A percentile compares a stretch with the other conserved stretches of the same genome.
Evolutionary conservation across 192 early-diverging fungal genomes (phyloP).

Genomic region (Rhizophagus prolifer): DNA sequence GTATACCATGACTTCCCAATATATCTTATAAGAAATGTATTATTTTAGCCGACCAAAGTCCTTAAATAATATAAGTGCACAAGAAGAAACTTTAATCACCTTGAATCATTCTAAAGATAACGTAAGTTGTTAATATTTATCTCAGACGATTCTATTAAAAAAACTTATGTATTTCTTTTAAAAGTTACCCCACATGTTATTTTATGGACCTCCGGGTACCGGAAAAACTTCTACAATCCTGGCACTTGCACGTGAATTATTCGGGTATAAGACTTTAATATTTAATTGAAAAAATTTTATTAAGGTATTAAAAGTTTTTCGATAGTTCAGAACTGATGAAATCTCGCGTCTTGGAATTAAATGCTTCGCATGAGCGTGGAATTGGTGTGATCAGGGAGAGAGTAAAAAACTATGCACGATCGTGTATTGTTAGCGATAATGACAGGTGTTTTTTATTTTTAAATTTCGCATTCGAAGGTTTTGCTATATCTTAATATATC

Average conservation of each 20-base stretch:
- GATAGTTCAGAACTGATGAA: constrained; percentile 76
- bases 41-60: constrained; percentile 71
- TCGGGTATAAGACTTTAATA: no score
- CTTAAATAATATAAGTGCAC: constrained; percentile 84
- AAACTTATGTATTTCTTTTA: background rate
- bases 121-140: background rate
- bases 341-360: constrained; percentile 86
- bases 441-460: background rate
- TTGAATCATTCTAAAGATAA: constrained; percentile 63
- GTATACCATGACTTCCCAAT: background rate
- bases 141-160: background rate
- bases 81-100: constrained; percentile 85
- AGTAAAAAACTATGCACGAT: constrained; percentile 90
- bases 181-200: constrained; percentile 93
- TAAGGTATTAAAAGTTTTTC: no score
- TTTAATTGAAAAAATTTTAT: no score
- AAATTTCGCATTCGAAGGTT: background rate
- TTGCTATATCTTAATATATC: background rate
- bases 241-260: constrained; percentile 82
- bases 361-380: constrained; percentile 98
- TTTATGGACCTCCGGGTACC: constrained; percentile 97
- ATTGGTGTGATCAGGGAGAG: constrained; percentile 90
- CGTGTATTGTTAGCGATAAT: constrained; percentile 45
- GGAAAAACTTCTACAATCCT: constrained; percentile 97
- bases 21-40: background rate